phyloP scores from a whole-genome alignment of 306 rosid genomes.

The Dalbergia cochinchinensis region DNA sequence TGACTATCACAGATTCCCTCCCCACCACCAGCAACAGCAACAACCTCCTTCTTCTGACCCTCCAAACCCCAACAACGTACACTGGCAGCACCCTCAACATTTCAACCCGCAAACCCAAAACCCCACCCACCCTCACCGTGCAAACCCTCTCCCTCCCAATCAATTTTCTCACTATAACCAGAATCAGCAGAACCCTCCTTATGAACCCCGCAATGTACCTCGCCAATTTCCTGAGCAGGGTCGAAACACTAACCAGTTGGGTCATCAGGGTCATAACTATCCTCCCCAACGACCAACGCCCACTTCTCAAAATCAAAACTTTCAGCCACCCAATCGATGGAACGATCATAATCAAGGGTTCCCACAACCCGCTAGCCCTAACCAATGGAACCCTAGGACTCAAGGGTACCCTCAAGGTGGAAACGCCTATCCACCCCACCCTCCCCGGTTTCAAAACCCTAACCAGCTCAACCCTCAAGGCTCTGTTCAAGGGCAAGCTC shows the following conservation, averaged over 20 bases:
- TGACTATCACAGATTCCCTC: slow-evolving; percentile 49
- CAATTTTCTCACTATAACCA: slow-evolving; percentile 8
- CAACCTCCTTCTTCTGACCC: slow-evolving; percentile 52
- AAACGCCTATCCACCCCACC: slow-evolving; percentile 43
- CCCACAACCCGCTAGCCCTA: slow-evolving; percentile 19
- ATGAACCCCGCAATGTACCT: slow-evolving; percentile 6
- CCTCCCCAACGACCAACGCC: slow-evolving; percentile 40
- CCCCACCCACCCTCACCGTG: neutral
- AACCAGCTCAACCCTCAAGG: slow-evolving; percentile 55
- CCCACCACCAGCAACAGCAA: slow-evolving; percentile 20
- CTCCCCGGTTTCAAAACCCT: slow-evolving; percentile 39
- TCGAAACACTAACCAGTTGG: slow-evolving; percentile 27
- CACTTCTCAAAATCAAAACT: slow-evolving; percentile 48
- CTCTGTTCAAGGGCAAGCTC: slow-evolving; percentile 46
- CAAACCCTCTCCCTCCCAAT: slow-evolving; percentile 21
- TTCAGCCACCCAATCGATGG: slow-evolving; percentile 51
- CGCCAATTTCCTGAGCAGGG: slow-evolving; percentile 30
- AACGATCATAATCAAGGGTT: slow-evolving; percentile 44
- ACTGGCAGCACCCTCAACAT: slow-evolving; percentile 21
- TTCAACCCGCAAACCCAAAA: slow-evolving; percentile 28
- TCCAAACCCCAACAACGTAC: neutral
- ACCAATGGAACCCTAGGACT: neutral
- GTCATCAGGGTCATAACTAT: slow-evolving; percentile 37
- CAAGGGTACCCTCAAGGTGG: slow-evolving; percentile 39
- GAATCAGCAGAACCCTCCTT: neutral